Evolutionary conservation across 2,329 filamentous ascomycete species (phyloP), one percentile per base, ranked within the genome.

Genomic region (Rhinocladiella similis): DNA sequence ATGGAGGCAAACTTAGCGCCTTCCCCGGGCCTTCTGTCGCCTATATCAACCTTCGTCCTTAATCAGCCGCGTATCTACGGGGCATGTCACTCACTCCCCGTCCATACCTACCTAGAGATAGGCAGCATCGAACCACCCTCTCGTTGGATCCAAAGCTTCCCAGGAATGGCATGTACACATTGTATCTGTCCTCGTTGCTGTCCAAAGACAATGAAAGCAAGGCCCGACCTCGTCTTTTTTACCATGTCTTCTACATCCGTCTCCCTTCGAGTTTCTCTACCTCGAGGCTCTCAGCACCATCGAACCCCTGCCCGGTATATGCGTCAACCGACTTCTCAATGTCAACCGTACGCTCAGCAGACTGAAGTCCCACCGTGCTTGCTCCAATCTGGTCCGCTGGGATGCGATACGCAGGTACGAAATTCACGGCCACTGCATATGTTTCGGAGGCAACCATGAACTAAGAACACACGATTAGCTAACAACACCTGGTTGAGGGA

Each of bases 371-470:
- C 59, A 82, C 71, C 19, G 73, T 73, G 5, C 77, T 75, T 35
- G 72, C 72, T 0, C 74, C 75, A 41, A 81, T 74, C 54, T 72
- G 77, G 66, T 91, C 88, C 2, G 85, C 83, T 0, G 85, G 81
- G 53, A 80, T 73, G 33, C 80, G 76, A 67, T 91, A 90, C 2
- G 77, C 72, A 0, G 85, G 84, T 3, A 84, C 74, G 63, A 89
- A 89, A 71, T 91, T 91, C 59, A 86, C 83, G 5, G 78, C 78
- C 18, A 83, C 39, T 0, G 83, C 78, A 59, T 87, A 87, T 1
- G 77, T 73, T 76, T 74, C 79, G 0, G 83, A 80, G 2, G 74
- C 75, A 5, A 83, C 69, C 67, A 87, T 83, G 64, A 87, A 86
- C 49, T 69, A 57, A 10, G 14, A 16, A 16, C 38, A 41, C 14